Percentiles rank a stretch among this genome's conserved stretches.
Conservation (phyloP, 2,329 filamentous ascomycete species). For the Fusarium torreyae region DNA sequence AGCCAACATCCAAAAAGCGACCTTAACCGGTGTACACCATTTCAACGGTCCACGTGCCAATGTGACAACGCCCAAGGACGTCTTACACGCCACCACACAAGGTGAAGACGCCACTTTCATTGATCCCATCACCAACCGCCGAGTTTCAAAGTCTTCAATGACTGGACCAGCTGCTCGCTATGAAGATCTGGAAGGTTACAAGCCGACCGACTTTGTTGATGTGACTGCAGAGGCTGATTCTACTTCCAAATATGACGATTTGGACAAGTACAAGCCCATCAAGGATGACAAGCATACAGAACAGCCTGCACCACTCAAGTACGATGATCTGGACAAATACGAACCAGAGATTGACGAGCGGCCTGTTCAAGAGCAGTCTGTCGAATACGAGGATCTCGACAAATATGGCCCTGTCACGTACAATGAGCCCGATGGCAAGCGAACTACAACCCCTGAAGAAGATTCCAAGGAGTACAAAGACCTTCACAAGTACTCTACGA, state of each 20-base stretch:
- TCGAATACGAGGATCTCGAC: slow-evolving; percentile 56
- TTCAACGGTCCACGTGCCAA: slow-evolving; percentile 46
- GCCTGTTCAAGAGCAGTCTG: slow-evolving; percentile 44
- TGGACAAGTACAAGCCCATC: slow-evolving; percentile 56
- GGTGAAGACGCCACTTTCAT: slow-evolving; percentile 54
- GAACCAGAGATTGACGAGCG: slow-evolving; percentile 53
- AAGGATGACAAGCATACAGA: slow-evolving; percentile 47
- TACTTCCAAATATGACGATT: slow-evolving; percentile 53
- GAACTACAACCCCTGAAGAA: slow-evolving; percentile 45
- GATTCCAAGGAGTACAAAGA: slow-evolving; percentile 56
- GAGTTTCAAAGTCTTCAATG: slow-evolving; percentile 54
- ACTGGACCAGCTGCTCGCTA: slow-evolving; percentile 46
- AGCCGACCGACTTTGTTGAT: slow-evolving; percentile 50
- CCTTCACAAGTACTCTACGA: slow-evolving; percentile 53
- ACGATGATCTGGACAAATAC: slow-evolving; percentile 57
- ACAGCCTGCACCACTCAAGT: slow-evolving; percentile 40
- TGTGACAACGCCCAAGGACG: slow-evolving; percentile 39
- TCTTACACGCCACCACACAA: slow-evolving; percentile 47
- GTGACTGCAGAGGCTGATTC: slow-evolving; percentile 38
- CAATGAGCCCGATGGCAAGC: slow-evolving; percentile 50
- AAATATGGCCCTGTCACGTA: slow-evolving; percentile 57
- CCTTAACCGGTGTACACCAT: slow-evolving; percentile 55
- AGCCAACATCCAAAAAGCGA: slow-evolving; percentile 52
- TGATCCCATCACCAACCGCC: slow-evolving; percentile 73
- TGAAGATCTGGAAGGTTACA: slow-evolving; percentile 56